Evolutionary conservation across 768 basidiomycete species (phyloP).

Genomic region (Pleurotus djamor): DNA sequence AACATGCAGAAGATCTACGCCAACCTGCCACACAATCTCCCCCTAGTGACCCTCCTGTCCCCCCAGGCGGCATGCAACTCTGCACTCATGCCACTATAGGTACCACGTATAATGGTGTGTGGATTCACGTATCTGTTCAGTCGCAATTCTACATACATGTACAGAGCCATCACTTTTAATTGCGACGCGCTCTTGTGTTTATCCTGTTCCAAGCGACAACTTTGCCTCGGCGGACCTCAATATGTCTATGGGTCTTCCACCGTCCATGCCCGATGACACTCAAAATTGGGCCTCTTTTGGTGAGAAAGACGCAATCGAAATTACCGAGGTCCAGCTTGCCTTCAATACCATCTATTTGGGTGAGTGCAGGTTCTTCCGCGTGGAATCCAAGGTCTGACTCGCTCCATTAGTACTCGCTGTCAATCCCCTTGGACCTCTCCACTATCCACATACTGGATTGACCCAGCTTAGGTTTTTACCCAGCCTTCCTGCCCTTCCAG

Average conservation of each 20-base stretch:
- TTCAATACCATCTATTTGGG: constrained; percentile 43
- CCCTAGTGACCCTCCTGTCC: constrained; percentile 27
- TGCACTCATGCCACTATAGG: constrained; percentile 63
- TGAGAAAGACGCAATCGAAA: constrained; percentile 57
- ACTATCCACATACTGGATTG: constrained; percentile 30
- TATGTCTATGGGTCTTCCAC: constrained; percentile 26
- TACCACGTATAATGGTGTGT: constrained; percentile 54
- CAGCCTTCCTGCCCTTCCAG: constrained; percentile 22
- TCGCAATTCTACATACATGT: not conserved
- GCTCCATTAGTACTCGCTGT: constrained; percentile 34
- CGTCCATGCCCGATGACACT: constrained; percentile 18
- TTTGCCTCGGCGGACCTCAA: constrained; percentile 43
- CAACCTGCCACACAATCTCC: constrained; percentile 8
- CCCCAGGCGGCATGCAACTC: constrained; percentile 34
- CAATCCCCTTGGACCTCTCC: constrained; percentile 45
- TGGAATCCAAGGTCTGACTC: not conserved
- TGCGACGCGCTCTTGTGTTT: constrained; percentile 57
- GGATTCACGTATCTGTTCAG: not conserved
- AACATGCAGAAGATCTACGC: constrained; percentile 30
- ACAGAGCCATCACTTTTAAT: constrained; percentile 58
- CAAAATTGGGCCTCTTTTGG: constrained; percentile 54
- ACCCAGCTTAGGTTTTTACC: constrained; percentile 46
- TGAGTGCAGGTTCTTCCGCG: constrained; percentile 22
- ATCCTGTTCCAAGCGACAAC: constrained; percentile 30
- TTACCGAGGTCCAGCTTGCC: constrained; percentile 57